Evolutionary conservation across 2,329 filamentous ascomycete species (phyloP), one percentile per base, ranked within the genome.

Genomic region (Epichloe festucae): DNA sequence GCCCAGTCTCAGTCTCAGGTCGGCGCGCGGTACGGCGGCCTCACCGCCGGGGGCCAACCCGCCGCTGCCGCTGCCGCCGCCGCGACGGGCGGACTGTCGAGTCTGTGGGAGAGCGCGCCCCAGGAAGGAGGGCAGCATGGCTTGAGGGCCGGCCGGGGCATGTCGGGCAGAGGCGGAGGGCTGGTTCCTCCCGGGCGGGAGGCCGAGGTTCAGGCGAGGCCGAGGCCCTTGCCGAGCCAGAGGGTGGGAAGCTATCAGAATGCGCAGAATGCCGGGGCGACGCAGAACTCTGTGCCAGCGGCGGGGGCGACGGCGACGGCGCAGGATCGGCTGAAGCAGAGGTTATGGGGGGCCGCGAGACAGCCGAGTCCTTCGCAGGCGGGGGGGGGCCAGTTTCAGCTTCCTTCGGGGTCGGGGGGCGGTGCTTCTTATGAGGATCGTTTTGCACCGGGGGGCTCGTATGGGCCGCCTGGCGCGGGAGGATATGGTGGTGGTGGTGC

Each of bases 301-400:
- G 1, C 23, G 23, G 27, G 7, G 23, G 6, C 23, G 23, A 3
- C 5, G 23, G 23, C 23, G 6, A 44, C 82, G 19, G 89, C 89
- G 48, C 87, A 94, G 69, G 87, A 95, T 60, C 76, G 87, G 58
- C 72, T 96, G 59, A 87, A 89, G 63, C 87, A 89, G 60, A 74
- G 87, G 55, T 70, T 95, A 45, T 89, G 89, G 75, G 81, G 79
- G 79, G 34, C 74, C 5, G 68, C 78, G 21, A 74, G 77, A 57
- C 78, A 77, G 43, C 72, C 73, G 46, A 84, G 80, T 56, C 79
- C 81, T 8, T 70, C 70, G 23, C 63, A 67, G 17, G 55, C 12
- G 61, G 67, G 50, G 61, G 67, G 50, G 70, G 70, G 71, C 3
- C 75, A 46, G 5, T 78, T 75, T 54, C 71, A 74, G 52, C 73